Evolutionary conservation across 495 filamentous ascomycete species (phyloP), one percentile per base, ranked within the genome.

Genomic region (Thozetella sp.): DNA sequence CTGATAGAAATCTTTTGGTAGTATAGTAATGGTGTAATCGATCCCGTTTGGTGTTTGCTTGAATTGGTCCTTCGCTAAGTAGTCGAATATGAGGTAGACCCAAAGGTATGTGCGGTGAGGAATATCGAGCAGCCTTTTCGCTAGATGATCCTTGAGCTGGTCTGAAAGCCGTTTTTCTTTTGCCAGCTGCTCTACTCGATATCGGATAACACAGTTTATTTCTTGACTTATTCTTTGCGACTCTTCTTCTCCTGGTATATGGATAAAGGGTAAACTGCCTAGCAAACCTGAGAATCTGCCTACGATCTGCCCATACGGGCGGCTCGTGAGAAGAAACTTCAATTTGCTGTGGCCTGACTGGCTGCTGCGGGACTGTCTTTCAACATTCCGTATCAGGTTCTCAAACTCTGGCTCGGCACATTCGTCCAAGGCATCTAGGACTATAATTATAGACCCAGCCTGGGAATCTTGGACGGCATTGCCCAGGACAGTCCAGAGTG

Each of bases 381-480:
- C 11, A 4, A 59, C 2, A 20, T 23, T 54, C 0, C 30, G 51
- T 12, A 59, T 2, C 22, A 59, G 37, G 34, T 59, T 23, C 2
- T 13, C 25, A 30, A 54, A 45, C 15, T 60, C 57, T 4, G 2
- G 26, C 6, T 60, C 52, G 0, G 40, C 0, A 22, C 57, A 60
- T 46, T 60, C 34, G 11, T 60, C 57, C 23, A 81, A 64, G 6
- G 74, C 74, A 61, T 81, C 77, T 1, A 82, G 52, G 26, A 80
- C 57, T 50, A 72, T 74, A 25, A 82, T 63, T 48, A 78, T 66
- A 51, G 75, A 63, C 19, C 73, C 73, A 50, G 72, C 71, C 15
- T 61, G 34, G 25, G 69, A 37, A 61, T 80, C 72, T 48, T 57
- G 22, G 22, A 71, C 66, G 17, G 64, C 67, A 25, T 60, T 56